Conservation (phyloP, 768 basidiomycete species). For the Leucosporidium creatinivorum region DNA sequence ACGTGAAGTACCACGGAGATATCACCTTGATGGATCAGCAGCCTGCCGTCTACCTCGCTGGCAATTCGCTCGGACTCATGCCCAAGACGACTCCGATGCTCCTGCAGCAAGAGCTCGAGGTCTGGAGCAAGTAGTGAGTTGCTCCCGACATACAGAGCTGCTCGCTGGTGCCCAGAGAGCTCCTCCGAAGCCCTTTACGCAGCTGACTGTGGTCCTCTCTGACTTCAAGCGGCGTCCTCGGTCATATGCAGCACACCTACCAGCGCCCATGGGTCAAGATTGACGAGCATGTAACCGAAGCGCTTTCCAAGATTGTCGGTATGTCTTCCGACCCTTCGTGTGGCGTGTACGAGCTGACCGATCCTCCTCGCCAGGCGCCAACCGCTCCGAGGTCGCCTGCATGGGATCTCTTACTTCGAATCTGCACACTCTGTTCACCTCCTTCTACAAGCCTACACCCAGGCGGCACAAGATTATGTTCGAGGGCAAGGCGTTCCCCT, state of each 20-base stretch:
- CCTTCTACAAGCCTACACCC: constrained; percentile 83
- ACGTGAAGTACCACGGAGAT: not conserved
- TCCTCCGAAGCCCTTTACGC: no score
- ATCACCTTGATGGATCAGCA: not conserved
- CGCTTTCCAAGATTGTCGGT: constrained; percentile 78
- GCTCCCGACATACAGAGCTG: no score
- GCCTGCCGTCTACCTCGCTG: constrained; percentile 74
- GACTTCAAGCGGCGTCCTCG: constrained; percentile 39
- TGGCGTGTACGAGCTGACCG: not conserved
- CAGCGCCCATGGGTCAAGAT: constrained; percentile 74
- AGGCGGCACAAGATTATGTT: constrained; percentile 87
- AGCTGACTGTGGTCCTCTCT: not conserved
- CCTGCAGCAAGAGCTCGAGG: constrained; percentile 70
- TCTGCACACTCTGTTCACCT: constrained; percentile 55
- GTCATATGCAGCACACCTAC: constrained; percentile 85
- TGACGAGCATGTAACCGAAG: constrained; percentile 61
- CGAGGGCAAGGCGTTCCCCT: constrained; percentile 90
- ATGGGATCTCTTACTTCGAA: constrained; percentile 94
- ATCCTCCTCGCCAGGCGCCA: constrained; percentile 57
- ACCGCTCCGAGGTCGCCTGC: constrained; percentile 78
- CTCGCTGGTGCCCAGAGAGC: no score
- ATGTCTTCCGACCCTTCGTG: constrained; percentile 37
- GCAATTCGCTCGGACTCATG: constrained; percentile 85
- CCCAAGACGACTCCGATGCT: constrained; percentile 64
- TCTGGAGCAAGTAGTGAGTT: constrained; percentile 62